phyloP scores from a whole-genome alignment of 108 stramenopile genomes.

The Cyclostephanos tholiformis region DNA sequence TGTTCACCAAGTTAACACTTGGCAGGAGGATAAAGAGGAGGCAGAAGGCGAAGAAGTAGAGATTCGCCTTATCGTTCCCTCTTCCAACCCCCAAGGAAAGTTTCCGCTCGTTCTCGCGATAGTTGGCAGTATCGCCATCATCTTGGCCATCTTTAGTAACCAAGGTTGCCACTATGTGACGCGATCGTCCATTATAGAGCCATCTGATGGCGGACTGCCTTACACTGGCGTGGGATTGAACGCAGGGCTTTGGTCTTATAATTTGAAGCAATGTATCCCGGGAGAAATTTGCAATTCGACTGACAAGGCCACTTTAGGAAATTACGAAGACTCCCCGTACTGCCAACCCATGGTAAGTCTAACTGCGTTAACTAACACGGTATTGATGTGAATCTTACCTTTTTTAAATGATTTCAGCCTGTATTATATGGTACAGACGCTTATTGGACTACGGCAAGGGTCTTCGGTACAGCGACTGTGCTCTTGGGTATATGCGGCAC shows the following conservation, averaged over 20 bases:
- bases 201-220: constrained; percentile 3
- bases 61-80: constrained; percentile 2
- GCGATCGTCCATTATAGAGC: background rate
- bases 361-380: no score
- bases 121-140: background rate
- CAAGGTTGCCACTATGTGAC: constrained; percentile 6
- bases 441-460: constrained; percentile 32
- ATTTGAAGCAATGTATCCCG: background rate
- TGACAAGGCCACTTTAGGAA: background rate
- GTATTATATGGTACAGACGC: background rate
- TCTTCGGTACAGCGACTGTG: constrained; percentile 13
- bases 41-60: background rate
- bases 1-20: constrained; percentile 9
- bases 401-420: background rate
- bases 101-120: background rate
- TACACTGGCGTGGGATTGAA: background rate
- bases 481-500: constrained; percentile 32
- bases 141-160: background rate
- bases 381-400: no score
- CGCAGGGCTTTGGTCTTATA: constrained; percentile 12
- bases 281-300: constrained; percentile 6
- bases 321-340: constrained; percentile 20
- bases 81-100: constrained; percentile 15
- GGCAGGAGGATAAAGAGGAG: background rate
- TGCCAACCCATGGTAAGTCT: constrained; percentile 24